Percentiles rank a stretch among this genome's conserved stretches.
These are phyloP conservation scores for Macaranga tanarius DNA, from an alignment of 441 rosid genomes.

Conservation along the genomic window DNA sequence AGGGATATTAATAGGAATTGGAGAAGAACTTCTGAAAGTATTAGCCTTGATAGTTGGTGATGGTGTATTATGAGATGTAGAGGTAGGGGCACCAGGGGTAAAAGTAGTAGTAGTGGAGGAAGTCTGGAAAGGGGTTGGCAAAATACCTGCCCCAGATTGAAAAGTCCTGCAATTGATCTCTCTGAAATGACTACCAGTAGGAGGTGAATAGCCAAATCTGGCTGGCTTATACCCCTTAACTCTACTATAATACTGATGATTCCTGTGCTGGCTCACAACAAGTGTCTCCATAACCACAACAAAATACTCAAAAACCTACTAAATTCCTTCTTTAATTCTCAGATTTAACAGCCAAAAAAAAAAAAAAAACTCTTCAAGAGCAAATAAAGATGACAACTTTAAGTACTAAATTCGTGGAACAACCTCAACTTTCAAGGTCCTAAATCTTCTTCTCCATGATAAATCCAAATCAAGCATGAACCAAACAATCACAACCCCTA, in stretches of 20 bases:
- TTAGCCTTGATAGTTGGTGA: conserved; percentile 23
- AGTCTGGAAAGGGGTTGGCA: conserved; percentile 54
- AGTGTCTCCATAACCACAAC: conserved; percentile 69
- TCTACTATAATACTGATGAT: conserved; percentile 46
- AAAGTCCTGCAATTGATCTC: conserved; percentile 72
- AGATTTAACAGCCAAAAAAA: not conserved
- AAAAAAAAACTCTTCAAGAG: not conserved
- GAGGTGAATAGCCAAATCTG: conserved; percentile 50
- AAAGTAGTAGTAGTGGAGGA: conserved; percentile 32
- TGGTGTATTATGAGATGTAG: conserved; percentile 40
- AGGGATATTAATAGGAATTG: conserved; percentile 49
- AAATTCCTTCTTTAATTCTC: conserved; percentile 1
- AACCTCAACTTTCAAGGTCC: not conserved
- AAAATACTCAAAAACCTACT: conserved; percentile 20
- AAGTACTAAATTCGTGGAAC: not conserved
- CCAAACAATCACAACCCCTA: conserved; percentile 15
- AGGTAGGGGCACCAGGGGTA: conserved; percentile 32
- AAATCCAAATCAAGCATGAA: conserved; percentile 37
- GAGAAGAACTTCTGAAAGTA: conserved; percentile 36
- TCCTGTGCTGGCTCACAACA: conserved; percentile 58
- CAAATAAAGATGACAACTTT: not conserved
- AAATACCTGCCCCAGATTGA: conserved; percentile 70
- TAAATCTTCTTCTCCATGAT: conserved; percentile 36
- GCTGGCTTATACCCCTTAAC: conserved; percentile 42
- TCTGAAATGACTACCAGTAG: conserved; percentile 49